Conservation (phyloP, 2,329 filamentous ascomycete species). For the Ophiocordyceps robertsii region DNA sequence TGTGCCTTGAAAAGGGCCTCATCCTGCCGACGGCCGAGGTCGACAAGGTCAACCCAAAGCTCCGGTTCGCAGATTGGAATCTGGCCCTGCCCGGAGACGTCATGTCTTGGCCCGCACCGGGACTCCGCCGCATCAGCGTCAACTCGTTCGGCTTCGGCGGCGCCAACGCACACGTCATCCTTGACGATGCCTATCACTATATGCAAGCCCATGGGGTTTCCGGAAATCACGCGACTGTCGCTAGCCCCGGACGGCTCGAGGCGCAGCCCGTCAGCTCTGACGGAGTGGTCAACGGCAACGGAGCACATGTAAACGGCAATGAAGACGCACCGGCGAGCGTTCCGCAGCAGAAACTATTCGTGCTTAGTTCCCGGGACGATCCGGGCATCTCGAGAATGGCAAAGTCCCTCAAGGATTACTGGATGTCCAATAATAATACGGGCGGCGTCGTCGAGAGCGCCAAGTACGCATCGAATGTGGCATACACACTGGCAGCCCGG, state of each 20-base stretch:
- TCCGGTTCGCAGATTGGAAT: slow-evolving; percentile 11
- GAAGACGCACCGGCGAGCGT: not conserved
- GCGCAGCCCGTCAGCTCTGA: too few species aligned
- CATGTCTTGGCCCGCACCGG: slow-evolving; percentile 20
- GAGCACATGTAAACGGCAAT: not conserved
- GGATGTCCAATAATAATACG: not conserved
- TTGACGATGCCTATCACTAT: not conserved
- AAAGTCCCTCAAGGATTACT: not conserved
- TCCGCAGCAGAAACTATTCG: not conserved
- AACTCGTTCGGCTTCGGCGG: slow-evolving; percentile 24
- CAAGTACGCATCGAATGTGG: slow-evolving; percentile 7
- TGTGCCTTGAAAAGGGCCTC: slow-evolving; percentile 23
- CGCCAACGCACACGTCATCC: slow-evolving; percentile 16
- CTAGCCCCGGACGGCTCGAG: not conserved
- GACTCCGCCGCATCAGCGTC: slow-evolving; percentile 10
- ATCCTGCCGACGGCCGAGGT: slow-evolving; percentile 28
- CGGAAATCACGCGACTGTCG: not conserved
- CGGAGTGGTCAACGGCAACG: too few species aligned
- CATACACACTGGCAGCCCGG: slow-evolving; percentile 10
- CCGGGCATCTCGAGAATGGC: not conserved
- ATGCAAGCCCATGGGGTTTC: not conserved
- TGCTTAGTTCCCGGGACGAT: not conserved
- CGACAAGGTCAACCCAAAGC: slow-evolving; percentile 20
- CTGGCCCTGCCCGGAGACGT: slow-evolving; percentile 16
- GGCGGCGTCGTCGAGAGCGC: not conserved